Base-by-base conservation (phyloP, 2,329 filamentous ascomycete species). In the Neodidymelliopsis sp. region DNA sequence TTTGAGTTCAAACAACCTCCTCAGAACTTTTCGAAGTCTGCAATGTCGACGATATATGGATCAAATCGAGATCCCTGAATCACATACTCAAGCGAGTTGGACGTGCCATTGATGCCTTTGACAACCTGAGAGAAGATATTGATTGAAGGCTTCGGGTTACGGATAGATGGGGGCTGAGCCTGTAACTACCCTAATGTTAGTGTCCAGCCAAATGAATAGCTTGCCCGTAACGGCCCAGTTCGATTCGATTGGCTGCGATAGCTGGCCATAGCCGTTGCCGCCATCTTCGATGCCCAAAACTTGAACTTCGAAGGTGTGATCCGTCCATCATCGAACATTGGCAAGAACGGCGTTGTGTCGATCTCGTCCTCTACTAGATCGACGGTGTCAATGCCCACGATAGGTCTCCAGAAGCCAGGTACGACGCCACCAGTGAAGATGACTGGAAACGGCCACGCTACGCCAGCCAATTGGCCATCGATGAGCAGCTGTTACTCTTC, bases 371-470 rank as follows among this genome's bases (percentile, higher is more conserved):
- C 89, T 33, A 82, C 78, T 18, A 95, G 77, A 65, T 94, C 89
- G 66, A 91, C 94, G 0, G 89, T 84, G 62, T 94, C 86, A 15
- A 89, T 84, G 1, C 89, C 89, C 2, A 89, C 90, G 43, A 94
- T 81, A 0, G 90, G 90, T 6, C 89, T 79, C 81, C 91, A 91
- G 28, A 94, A 80, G 1, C 84, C 84, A 4, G 89, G 89, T 1
- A 88, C 86, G 5, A 95, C 79, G 1, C 90, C 90, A 2, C 91
- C 90, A 0, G 90, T 92, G 61, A 92, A 93, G 37, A 95, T 86
- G 13, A 91, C 81, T 0, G 90, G 89, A 61, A 89, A 93, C 1
- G 90, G 91, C 89, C 88, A 94, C 23, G 84, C 82, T 2, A 91
- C 84, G 2, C 90, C 90, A 1, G 88, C 88, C 16, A 93, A 72